Base-by-base conservation (phyloP, 306 rosid genomes). In the Prinsepia uniflora region DNA sequence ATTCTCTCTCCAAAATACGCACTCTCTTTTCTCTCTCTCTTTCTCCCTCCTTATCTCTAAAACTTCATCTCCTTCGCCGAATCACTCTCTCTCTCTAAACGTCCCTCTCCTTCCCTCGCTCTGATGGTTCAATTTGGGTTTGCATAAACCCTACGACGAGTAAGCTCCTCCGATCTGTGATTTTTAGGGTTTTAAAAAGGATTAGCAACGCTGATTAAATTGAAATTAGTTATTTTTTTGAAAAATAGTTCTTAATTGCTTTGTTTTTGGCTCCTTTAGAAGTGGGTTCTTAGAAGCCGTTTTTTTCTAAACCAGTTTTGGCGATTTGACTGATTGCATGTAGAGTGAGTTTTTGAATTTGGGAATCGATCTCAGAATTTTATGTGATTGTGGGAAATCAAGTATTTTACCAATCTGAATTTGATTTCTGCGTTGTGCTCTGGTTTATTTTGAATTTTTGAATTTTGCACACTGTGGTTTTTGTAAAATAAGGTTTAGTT, bases 91-190 rank as follows among this genome's bases (percentile, higher is more conserved):
- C 70, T 87, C 69, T 44, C 54, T 5, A 24, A 63, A 10, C 66
- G 36, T 48, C 20, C 34, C 10, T 59, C 39, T 44, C 40, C 63
- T 42, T 68, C 67, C 74, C 40, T 15, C 41, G 42, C 50, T 43
- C 24, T 7, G 49, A 74, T 74, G 75, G 72, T 68, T 68, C 72
- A 24, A 36, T 36, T 70, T 48, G 34, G 75, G 57, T 66, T 76
- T 70, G 44, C 75, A 40, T 77, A 78, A 72, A 75, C 85, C 84
- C 86, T 78, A 70, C 82, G 49, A 11, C 30, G 52, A 86, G 88
- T 72, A 50, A 86, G 85, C 34, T 3, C 48, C 70, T 65, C 80
- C 75, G 91, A 84, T 83, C 88, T 86, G 82, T 46, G 58, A 67
- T 65, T 75, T 54, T 44, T 86, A 86, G 91, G 91, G 90, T 81